phyloP scores from a whole-genome alignment of 352 stramenopile species.

The Phytophthora tubulina region DNA sequence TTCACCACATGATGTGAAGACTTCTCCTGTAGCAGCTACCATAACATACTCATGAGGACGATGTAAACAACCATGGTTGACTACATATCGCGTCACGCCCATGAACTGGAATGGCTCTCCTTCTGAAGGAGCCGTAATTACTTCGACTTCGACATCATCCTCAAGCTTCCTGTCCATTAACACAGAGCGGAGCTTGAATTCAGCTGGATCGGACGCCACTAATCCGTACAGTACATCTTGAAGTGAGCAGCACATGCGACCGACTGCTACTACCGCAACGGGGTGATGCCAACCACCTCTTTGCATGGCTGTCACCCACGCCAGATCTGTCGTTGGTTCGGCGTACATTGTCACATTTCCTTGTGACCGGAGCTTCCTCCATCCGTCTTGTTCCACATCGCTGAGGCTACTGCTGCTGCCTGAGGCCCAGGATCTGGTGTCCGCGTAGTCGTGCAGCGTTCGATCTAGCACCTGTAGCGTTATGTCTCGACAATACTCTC shows the following conservation, averaged over 20 bases:
- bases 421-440: constrained; percentile 26
- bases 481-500: constrained; percentile 28
- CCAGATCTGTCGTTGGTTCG: constrained; percentile 11
- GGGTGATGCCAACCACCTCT: constrained; percentile 13
- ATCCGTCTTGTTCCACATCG: constrained; percentile 21
- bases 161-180: constrained; percentile 20
- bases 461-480: constrained; percentile 24
- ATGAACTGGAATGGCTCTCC: constrained; percentile 30
- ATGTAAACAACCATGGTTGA: constrained; percentile 14
- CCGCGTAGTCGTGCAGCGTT: constrained; percentile 29
- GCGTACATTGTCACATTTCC: constrained; percentile 25
- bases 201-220: constrained; percentile 21
- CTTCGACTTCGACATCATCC: constrained; percentile 20
- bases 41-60: constrained; percentile 30
- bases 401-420: constrained; percentile 3
- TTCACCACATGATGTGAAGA: constrained; percentile 27
- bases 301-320: constrained; percentile 12
- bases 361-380: constrained; percentile 27
- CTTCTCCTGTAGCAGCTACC: constrained; percentile 15
- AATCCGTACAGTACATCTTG: constrained; percentile 18
- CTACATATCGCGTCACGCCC: constrained; percentile 13
- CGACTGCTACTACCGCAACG: constrained; percentile 22
- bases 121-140: constrained; percentile 9
- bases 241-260: constrained; percentile 28
- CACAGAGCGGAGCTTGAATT: constrained; percentile 29